Base-by-base conservation (phyloP, 1,284 basidiomycete genomes). In the Apiotrichum gracile region DNA sequence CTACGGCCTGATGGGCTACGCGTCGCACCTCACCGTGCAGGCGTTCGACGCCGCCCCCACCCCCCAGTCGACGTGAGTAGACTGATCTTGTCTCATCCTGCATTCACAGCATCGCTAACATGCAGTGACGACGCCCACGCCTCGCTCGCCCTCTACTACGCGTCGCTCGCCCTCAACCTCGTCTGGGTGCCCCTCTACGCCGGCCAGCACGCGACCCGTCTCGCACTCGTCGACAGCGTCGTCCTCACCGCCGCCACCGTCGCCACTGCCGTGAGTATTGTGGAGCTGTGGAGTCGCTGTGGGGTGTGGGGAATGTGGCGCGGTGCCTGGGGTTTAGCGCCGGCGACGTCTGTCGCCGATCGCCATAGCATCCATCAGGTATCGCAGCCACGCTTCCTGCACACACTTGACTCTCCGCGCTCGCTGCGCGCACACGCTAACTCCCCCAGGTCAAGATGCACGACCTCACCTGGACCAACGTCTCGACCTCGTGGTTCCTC, bases 131-230 rank as follows among this genome's bases (percentile, higher is more conserved):
- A 77, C 53, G 78, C 84, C 37, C 73, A 77, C 38, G 66, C 77
- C 37, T 84, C 82, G 3, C 71, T 88, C 37, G 76, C 77, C 31
- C 74, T 88, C 40, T 88, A 89, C 76, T 89, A 85, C 72, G 77
- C 76, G 6, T 86, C 88, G 67, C 77, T 88, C 35, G 83, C 76
- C 0, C 70, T 88, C 41, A 88, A 88, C 75, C 73, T 82, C 50
- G 59, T 80, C 26, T 89, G 86, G 86, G 82, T 81, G 21, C 85
- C 86, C 5, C 70, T 88, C 35, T 87, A 87, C 78, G 88, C 88
- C 62, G 81, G 80, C 16, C 67, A 76, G 31, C 27, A 25, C 44
- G 14, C 27, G 48, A 49, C 29, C 44, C 80, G 79, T 29, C 55
- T 79, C 25, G 86, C 84, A 0, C 74, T 88, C 6, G 70, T 82